Base-by-base conservation (phyloP, 2,329 filamentous ascomycete genomes). In the Byssothecium circinans region DNA sequence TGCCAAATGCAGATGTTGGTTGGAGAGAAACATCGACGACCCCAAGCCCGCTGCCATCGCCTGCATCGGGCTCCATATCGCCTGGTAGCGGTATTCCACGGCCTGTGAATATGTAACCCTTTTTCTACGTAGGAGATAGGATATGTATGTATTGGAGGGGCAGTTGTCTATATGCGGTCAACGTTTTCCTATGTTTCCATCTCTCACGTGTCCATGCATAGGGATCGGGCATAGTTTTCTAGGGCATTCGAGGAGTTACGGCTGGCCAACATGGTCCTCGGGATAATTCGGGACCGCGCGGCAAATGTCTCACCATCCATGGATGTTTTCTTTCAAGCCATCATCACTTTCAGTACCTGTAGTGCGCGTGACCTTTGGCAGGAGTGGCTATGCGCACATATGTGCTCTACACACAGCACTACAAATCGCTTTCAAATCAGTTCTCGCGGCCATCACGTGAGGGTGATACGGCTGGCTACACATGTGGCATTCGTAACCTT, bases 11-110 rank as follows among this genome's bases (percentile, higher is more conserved):
- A 41, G 52, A 54, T 34, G 50, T 42, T 36, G 46, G 48, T 41
- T 52, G 49, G 43, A 44, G 47, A 48, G 46, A 32, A 15, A 41
- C 49, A 45, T 47, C 53, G 49, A 46, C 53, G 35, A 53, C 45
- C 18, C 30, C 43, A 8, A 30, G 29, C 29, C 29, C 29, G 12
- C 29, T 43, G 5, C 25, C 41, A 11, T 35, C 47, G 14, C 34
- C 46, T 30, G 38, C 42, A 15, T 33, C 50, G 23, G 27, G 40
- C 20, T 25, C 35, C 50, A 29, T 42, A 19, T 25, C 37, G 23
- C 35, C 41, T 14, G 22, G n/a, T 12, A 56, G 47, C 29, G 45
- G 48, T 8, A 54, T 56, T 36, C 50, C 57, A 33, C 52, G 55
- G 35, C 50, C 54, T 35, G 52, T 58, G 22, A 48, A 47, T 14